Evolutionary conservation across 2,329 filamentous ascomycete species (phyloP).

Genomic region (Epichloe festucae): DNA sequence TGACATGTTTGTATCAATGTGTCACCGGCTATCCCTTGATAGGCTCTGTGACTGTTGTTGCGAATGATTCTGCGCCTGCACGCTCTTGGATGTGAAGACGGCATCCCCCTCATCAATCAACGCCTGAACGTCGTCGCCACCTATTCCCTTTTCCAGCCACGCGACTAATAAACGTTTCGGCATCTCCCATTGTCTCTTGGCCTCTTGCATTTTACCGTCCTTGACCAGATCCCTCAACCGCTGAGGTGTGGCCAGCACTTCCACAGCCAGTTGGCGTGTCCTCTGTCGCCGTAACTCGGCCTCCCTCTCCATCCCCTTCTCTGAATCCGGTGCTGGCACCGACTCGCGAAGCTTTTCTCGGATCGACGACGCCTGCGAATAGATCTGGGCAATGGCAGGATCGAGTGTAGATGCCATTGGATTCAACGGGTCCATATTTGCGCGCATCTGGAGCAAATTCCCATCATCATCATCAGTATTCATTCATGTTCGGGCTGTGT

Average conservation of each 20-base stretch:
- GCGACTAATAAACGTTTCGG: constrained; percentile 35
- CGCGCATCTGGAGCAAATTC: constrained; percentile 46
- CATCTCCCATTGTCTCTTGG: constrained; percentile 42
- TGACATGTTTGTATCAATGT: neutral
- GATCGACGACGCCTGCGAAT: constrained; percentile 45
- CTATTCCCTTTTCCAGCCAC: constrained; percentile 43
- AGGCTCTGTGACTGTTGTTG: constrained; percentile 1
- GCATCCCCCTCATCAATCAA: constrained; percentile 43
- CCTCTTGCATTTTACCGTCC: constrained; percentile 48
- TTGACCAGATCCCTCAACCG: constrained; percentile 43
- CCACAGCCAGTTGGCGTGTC: constrained; percentile 44
- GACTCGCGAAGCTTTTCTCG: constrained; percentile 35
- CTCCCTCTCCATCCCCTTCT: constrained; percentile 21
- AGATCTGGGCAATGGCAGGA: constrained; percentile 63
- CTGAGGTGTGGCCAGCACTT: constrained; percentile 49
- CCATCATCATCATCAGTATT: no score
- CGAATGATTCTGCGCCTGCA: constrained; percentile 5
- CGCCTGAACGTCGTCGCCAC: constrained; percentile 39
- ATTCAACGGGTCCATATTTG: constrained; percentile 67
- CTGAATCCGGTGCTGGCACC: constrained; percentile 33
- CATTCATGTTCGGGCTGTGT: neutral
- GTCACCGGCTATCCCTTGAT: constrained; percentile 9
- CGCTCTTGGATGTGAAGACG: constrained; percentile 20
- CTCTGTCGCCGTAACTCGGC: constrained; percentile 21
- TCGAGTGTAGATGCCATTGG: constrained; percentile 61